A percentile compares a stretch with the other conserved stretches of the same genome.
Conservation (phyloP, 495 filamentous ascomycete genomes). For the Penicillium tannophilum region DNA sequence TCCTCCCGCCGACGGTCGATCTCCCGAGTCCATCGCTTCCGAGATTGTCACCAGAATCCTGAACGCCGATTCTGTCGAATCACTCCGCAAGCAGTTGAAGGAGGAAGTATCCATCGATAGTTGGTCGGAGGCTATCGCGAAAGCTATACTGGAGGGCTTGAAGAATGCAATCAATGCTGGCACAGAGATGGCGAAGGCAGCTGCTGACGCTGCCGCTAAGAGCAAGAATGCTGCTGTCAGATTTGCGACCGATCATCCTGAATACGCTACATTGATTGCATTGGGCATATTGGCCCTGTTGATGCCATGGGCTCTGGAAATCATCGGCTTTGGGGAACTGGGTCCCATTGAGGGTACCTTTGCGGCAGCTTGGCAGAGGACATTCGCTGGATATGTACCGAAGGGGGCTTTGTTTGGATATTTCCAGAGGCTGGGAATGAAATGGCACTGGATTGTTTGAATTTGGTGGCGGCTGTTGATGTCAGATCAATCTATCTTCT, state of each 20-base stretch:
- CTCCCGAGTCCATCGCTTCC: conserved; percentile 13
- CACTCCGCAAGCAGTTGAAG: conserved; percentile 14
- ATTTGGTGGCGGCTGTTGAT: not conserved
- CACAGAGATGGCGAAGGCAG: conserved; percentile 29
- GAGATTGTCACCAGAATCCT: conserved; percentile 21
- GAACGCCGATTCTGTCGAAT: conserved; percentile 5
- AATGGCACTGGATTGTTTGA: conserved; percentile 26
- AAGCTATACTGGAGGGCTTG: conserved; percentile 35
- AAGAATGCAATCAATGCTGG: conserved; percentile 33
- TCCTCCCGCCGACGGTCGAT: not conserved
- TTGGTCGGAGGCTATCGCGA: conserved; percentile 44
- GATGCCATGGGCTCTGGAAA: conserved; percentile 45
- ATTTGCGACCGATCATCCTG: conserved; percentile 48
- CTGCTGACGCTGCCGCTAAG: conserved; percentile 37
- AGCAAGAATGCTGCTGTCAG: conserved; percentile 30
- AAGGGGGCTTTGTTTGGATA: conserved; percentile 51
- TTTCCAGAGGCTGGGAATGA: conserved; percentile 56
- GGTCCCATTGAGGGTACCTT: conserved; percentile 51
- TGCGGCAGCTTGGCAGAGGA: conserved; percentile 48
- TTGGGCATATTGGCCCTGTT: conserved; percentile 51
- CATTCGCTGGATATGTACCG: conserved; percentile 47
- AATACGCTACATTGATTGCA: conserved; percentile 48
- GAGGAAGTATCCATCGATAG: conserved; percentile 16
- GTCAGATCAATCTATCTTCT: not conserved
- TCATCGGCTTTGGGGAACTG: conserved; percentile 51